phyloP scores from a whole-genome alignment of 1,139 yeast species.

The Suhomyces panamericanus region DNA sequence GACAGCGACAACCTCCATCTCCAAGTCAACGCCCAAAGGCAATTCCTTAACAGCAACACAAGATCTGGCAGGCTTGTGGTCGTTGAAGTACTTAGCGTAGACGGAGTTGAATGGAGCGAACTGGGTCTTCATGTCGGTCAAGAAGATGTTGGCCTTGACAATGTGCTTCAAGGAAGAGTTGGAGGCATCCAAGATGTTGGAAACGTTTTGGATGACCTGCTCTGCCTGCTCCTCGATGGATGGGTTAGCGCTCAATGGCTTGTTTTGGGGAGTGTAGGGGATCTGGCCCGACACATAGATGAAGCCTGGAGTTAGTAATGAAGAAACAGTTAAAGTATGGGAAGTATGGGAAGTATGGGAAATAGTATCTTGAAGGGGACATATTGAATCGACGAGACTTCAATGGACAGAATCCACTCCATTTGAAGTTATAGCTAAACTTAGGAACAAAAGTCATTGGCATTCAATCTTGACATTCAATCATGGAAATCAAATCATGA shows the following conservation, averaged over 20 bases:
- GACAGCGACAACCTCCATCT: slow-evolving; percentile 78
- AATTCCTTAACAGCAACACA: slow-evolving; percentile 88
- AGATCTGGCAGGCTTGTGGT: slow-evolving; percentile 92
- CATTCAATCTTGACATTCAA: too few species aligned
- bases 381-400: too few species aligned
- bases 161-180: slow-evolving; percentile 79
- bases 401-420: too few species aligned
- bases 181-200: slow-evolving; percentile 75
- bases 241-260: slow-evolving; percentile 69
- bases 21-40: slow-evolving; percentile 79
- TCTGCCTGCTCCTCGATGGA: slow-evolving; percentile 77
- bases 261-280: slow-evolving; percentile 82
- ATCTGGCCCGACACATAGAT: slow-evolving; percentile 94
- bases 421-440: too few species aligned
- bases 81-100: slow-evolving; percentile 75
- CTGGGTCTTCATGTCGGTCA: slow-evolving; percentile 77
- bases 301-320: slow-evolving; percentile 51
- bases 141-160: slow-evolving; percentile 83
- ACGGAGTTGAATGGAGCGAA: slow-evolving; percentile 82
- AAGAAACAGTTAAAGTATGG: too few species aligned
- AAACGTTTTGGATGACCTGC: slow-evolving; percentile 76
- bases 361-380: too few species aligned
- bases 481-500: too few species aligned
- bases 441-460: too few species aligned
- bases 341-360: too few species aligned